Evolutionary conservation across 441 rosid genomes (phyloP).

Genomic region (Sinapis alba): DNA sequence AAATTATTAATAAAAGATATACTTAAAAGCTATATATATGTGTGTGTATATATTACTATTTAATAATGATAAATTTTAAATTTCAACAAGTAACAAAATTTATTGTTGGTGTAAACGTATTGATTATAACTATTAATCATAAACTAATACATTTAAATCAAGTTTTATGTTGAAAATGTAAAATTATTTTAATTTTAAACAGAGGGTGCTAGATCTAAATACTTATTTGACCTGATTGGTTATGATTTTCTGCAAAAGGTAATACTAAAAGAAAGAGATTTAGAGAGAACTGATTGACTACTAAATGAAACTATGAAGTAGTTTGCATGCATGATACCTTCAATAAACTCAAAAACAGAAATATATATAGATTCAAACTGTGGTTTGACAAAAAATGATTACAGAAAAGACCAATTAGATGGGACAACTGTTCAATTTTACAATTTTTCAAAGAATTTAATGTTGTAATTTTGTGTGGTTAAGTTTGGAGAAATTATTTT

Average conservation of each 20-base stretch:
- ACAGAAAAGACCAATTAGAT: background rate
- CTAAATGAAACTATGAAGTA: slow-evolving; percentile 13
- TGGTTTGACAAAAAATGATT: background rate
- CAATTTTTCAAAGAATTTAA: slow-evolving; percentile 1
- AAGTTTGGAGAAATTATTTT: background rate
- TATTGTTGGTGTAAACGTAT: background rate
- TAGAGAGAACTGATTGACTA: background rate
- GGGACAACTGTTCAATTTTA: slow-evolving; percentile 10
- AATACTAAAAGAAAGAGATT: background rate
- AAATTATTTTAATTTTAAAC: too few species aligned
- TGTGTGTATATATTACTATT: background rate
- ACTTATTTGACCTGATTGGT: background rate
- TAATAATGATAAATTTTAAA: background rate
- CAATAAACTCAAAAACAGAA: slow-evolving; percentile 16
- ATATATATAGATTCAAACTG: background rate
- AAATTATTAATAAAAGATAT: too few species aligned
- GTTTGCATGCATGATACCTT: slow-evolving; percentile 33
- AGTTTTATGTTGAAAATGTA: background rate
- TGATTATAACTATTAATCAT: background rate
- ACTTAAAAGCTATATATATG: too few species aligned
- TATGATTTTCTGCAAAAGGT: background rate
- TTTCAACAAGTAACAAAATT: background rate
- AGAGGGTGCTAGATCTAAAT: background rate
- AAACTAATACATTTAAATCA: background rate
- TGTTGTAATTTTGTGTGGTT: background rate